phyloP scores from a whole-genome alignment of 768 basidiomycete genomes.

The Pulveroboletus sp. region DNA sequence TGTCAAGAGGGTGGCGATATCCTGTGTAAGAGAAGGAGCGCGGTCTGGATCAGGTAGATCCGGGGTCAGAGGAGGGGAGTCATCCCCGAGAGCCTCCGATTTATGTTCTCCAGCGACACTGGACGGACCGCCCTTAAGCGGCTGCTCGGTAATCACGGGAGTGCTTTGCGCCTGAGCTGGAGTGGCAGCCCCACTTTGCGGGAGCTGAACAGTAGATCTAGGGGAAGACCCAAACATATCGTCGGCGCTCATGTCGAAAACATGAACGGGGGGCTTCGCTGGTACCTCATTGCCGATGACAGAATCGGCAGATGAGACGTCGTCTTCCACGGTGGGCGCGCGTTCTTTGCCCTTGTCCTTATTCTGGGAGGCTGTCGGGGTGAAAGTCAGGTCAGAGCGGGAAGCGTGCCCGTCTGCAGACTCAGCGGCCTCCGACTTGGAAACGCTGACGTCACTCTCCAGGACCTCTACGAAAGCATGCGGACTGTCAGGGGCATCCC shows the following conservation, averaged over 20 bases:
- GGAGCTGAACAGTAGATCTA: constrained; percentile 13
- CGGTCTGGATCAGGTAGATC: constrained; percentile 28
- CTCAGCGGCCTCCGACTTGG: constrained; percentile 29
- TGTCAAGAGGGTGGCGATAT: constrained; percentile 59
- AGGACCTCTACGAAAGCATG: constrained; percentile 66
- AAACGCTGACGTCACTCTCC: constrained; percentile 37
- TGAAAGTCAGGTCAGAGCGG: constrained; percentile 23
- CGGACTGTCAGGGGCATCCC: constrained; percentile 38
- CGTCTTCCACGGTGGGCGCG: constrained; percentile 28
- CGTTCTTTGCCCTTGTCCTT: constrained; percentile 50
- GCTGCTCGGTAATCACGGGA: constrained; percentile 33
- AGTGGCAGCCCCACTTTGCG: constrained; percentile 23
- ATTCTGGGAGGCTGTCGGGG: constrained; percentile 19
- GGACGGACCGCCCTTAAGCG: constrained; percentile 13
- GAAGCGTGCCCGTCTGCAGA: constrained; percentile 33
- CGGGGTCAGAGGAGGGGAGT: constrained; percentile 50
- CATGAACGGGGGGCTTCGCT: constrained; percentile 59
- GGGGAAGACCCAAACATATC: constrained; percentile 21
- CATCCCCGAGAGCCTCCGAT: constrained; percentile 27
- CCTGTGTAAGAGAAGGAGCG: constrained; percentile 52
- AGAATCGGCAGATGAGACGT: constrained; percentile 41
- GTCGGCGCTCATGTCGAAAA: constrained; percentile 40
- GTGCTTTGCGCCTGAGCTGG: constrained; percentile 39
- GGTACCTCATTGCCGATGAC: constrained; percentile 40
- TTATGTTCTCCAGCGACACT: constrained; percentile 9